Evolutionary conservation across 371 early-diverging fungal species (phyloP).

Genomic region (Lichtheimia ornata): DNA sequence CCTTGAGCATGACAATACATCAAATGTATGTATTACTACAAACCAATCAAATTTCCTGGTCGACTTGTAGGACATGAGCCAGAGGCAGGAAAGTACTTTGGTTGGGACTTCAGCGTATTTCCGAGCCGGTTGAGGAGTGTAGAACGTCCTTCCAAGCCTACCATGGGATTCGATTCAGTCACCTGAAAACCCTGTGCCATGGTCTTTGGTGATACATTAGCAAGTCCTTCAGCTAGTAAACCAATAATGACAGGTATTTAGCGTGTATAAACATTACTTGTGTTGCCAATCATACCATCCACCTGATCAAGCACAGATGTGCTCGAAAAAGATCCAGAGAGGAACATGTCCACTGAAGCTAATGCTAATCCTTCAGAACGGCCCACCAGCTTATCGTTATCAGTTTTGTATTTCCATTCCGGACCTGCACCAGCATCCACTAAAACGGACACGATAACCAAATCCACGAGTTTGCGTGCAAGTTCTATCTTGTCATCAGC

Average conservation of each 20-base stretch:
- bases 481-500: conserved; percentile 52
- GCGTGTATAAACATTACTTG: background rate
- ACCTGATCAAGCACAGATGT: conserved; percentile 60
- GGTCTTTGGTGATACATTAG: conserved; percentile 56
- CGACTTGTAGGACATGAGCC: conserved; percentile 44
- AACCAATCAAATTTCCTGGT: conserved; percentile 84
- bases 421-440: conserved; percentile 94
- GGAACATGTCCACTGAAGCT: conserved; percentile 88
- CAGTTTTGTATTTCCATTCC: conserved; percentile 71
- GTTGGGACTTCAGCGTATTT: conserved; percentile 48
- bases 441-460: conserved; percentile 88
- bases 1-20: background rate
- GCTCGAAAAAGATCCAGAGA: conserved; percentile 76
- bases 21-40: conserved; percentile 9
- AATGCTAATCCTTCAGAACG: conserved; percentile 90
- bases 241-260: background rate
- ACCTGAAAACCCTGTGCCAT: conserved; percentile 83
- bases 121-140: conserved; percentile 74
- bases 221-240: conserved; percentile 55
- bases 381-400: conserved; percentile 37
- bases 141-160: conserved; percentile 82
- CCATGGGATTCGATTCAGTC: conserved; percentile 72
- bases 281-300: conserved; percentile 56
- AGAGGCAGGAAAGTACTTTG: conserved; percentile 62
- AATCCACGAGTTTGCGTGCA: conserved; percentile 76